Evolutionary conservation across 768 basidiomycete genomes (phyloP).

Genomic region (Inosperma sp.): DNA sequence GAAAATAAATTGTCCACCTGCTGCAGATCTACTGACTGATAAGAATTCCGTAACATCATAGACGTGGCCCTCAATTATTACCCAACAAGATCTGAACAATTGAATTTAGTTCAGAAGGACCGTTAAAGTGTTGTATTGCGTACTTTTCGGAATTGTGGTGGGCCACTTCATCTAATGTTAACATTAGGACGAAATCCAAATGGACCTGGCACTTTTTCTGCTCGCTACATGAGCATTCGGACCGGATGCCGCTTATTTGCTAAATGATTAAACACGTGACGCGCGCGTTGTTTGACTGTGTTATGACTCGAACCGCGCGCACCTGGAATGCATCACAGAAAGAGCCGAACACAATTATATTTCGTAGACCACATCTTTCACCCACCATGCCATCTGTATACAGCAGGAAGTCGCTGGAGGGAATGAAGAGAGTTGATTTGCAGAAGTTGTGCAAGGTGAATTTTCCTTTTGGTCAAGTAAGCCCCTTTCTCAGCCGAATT

Average conservation of each 20-base stretch:
- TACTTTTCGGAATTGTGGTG: conserved; percentile 54
- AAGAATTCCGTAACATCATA: conserved; percentile 85
- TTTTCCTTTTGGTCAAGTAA: not conserved
- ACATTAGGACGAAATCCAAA: conserved; percentile 34
- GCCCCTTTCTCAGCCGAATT: conserved; percentile 14
- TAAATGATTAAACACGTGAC: conserved; percentile 32
- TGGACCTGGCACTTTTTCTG: not conserved
- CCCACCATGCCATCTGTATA: conserved; percentile 39
- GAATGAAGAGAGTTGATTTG: conserved; percentile 43
- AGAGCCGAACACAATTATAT: conserved; percentile 3
- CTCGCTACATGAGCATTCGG: not conserved
- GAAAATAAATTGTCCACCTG: not conserved
- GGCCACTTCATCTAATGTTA: conserved; percentile 54
- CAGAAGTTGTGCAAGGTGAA: conserved; percentile 71
- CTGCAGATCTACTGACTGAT: conserved; percentile 35
- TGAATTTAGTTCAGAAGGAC: conserved; percentile 13
- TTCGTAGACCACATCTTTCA: conserved; percentile 14
- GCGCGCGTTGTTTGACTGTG: conserved; percentile 52
- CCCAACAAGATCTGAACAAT: conserved; percentile 69
- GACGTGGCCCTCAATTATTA: conserved; percentile 74
- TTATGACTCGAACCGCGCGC: conserved; percentile 45
- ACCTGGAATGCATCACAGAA: conserved; percentile 22
- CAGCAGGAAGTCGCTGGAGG: conserved; percentile 38
- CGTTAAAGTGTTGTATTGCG: conserved; percentile 11
- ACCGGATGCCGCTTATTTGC: not conserved